These are phyloP conservation scores for Paraphaeosphaeria sporulosa DNA, from an alignment of 2,329 filamentous ascomycete species.

Conservation along the genomic window DNA sequence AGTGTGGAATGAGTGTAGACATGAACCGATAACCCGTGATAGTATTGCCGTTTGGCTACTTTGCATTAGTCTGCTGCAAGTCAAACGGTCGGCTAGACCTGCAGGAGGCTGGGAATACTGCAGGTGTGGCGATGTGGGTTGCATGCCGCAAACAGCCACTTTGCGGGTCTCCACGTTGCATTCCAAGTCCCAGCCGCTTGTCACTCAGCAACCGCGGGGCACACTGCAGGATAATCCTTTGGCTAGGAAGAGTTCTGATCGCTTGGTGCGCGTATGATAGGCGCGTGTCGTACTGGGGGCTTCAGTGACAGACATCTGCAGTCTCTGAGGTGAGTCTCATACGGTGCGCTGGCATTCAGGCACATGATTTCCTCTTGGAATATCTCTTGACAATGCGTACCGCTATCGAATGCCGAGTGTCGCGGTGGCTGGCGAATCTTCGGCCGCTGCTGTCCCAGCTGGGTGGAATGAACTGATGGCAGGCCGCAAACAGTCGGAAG, in stretches of 20 bases:
- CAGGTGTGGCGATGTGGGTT: conserved; percentile 28
- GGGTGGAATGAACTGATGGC: conserved; percentile 17
- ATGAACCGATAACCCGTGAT: conserved; percentile 33
- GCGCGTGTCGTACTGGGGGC: neutral
- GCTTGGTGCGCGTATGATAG: neutral
- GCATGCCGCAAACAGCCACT: conserved; percentile 39
- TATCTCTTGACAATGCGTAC: conserved; percentile 7
- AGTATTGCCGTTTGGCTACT: conserved; percentile 27
- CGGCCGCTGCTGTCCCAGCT: conserved; percentile 9
- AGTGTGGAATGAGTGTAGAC: conserved; percentile 43
- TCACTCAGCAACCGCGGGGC: conserved; percentile 1
- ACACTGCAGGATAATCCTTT: conserved; percentile 4
- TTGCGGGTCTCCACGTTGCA: conserved; percentile 28
- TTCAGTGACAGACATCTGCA: conserved; percentile 1
- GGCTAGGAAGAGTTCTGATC: neutral
- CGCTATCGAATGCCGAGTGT: neutral
- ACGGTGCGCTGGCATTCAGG: neutral
- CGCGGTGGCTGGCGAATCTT: conserved; percentile 9
- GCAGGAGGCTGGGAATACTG: conserved; percentile 34
- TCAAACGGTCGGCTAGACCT: conserved; percentile 26
- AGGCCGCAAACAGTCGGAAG: conserved; percentile 22
- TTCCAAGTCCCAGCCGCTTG: conserved; percentile 18
- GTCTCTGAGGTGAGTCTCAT: neutral
- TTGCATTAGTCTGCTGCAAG: conserved; percentile 29
- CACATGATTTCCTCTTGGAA: conserved; percentile 9